Base-by-base conservation (phyloP, 306 rosid genomes). In the Comarum palustre region DNA sequence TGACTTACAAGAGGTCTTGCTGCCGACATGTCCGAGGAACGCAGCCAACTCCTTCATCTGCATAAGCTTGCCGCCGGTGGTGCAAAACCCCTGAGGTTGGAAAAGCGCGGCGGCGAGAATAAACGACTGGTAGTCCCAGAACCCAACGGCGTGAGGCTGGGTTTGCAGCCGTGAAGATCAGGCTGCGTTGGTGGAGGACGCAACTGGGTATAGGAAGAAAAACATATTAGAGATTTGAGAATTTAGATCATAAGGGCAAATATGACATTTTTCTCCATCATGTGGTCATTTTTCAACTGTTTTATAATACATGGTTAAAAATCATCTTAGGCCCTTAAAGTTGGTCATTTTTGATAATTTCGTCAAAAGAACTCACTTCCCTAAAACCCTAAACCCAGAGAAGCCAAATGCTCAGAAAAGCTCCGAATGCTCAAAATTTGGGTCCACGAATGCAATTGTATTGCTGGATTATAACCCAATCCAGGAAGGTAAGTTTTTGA, bases 1-100 rank as follows among this genome's bases (percentile, higher is more conserved):
- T 24, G 24, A 77, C 92, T 84, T 81, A 94, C 99, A 94, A 66
- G 99, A 69, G 24, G 99, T 94, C 80, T 88, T 82, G 84, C 86
- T 59, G 73, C 95, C 99, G 20, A 94, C 97, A 16, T 94, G 99
- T 32, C 89, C 97, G 1, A 94, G 85, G 68, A 94, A 94, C 0
- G 99, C 99, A 0, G 97, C 95, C 50, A 94, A 20, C 79, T 94
- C 99, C 85, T 61, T 87, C 99, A 94, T 89, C 89, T 89, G 92
- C 72, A 17, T 59, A 2, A 73, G 77, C 81, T 91, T 89, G 16
- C 84, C 85, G 0, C 99, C 99, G 7, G 97, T 91, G 78, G 99
- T 94, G n/a, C 99, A 90, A 16, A 94, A 94, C 0, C 99, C 99
- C 24, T 70, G 64, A 0, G 96, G 99, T 85, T 94, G 85, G 57